Conservation (phyloP, 177 flowering plant species). For the Tripterygium wilfordii region DNA sequence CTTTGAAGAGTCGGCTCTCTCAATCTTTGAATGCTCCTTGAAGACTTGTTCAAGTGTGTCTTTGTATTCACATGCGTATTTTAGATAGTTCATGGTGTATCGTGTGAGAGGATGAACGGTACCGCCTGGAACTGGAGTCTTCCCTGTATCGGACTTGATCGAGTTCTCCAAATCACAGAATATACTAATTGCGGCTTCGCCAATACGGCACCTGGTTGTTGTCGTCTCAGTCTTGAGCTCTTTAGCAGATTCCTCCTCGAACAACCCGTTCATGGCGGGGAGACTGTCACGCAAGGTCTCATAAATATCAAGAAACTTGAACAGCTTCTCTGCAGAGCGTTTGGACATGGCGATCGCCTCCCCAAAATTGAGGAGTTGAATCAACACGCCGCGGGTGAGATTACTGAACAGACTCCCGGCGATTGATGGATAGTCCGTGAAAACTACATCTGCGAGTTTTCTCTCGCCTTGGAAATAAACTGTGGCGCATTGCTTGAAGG, state of each 20-base stretch:
- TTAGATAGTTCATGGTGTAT: constrained; percentile 78
- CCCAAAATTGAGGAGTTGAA: constrained; percentile 60
- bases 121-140: constrained; percentile 69
- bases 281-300: constrained; percentile 50
- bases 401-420: constrained; percentile 27
- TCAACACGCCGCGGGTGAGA: constrained; percentile 25
- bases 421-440: constrained; percentile 22
- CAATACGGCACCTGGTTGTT: constrained; percentile 32
- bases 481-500: constrained; percentile 31
- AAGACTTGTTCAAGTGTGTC: constrained; percentile 71
- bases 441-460: constrained; percentile 38
- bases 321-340: constrained; percentile 64
- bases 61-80: constrained; percentile 68
- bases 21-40: constrained; percentile 24
- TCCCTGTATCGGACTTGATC: constrained; percentile 50
- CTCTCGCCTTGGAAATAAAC: constrained; percentile 44
- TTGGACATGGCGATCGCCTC: constrained; percentile 62
- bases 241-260: constrained; percentile 10
- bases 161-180: constrained; percentile 76
- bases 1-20: neutral
- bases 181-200: constrained; percentile 46
- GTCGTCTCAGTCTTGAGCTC: constrained; percentile 41
- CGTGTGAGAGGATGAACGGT: constrained; percentile 88
- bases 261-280: constrained; percentile 15
- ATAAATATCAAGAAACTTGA: constrained; percentile 77